These are phyloP conservation scores for Lanmaoa pseudosensibilis DNA, from an alignment of 768 basidiomycete genomes.

Conservation along the genomic window DNA sequence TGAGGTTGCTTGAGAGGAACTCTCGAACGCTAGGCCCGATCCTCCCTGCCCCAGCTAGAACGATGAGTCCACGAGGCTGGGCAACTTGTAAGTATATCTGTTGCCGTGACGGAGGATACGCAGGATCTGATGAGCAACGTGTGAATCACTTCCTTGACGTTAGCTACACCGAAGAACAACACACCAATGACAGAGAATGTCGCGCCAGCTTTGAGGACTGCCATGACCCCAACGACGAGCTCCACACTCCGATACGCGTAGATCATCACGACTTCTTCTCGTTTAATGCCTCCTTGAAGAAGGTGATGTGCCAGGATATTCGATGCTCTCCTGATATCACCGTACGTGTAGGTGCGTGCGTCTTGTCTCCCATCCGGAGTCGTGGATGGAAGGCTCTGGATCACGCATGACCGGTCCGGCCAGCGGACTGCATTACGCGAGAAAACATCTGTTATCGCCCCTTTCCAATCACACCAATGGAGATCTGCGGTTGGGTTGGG, in stretches of 20 bases:
- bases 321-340: conserved; percentile 76
- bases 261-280: conserved; percentile 97
- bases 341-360: conserved; percentile 69
- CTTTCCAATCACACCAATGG: conserved; percentile 97
- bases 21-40: conserved; percentile 81
- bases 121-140: conserved; percentile 65
- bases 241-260: conserved; percentile 97
- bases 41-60: conserved; percentile 86
- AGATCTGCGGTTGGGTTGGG: conserved; percentile 87
- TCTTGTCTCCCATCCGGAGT: conserved; percentile 46
- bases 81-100: conserved; percentile 92
- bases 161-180: conserved; percentile 25
- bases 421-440: conserved; percentile 76
- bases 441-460: conserved; percentile 95
- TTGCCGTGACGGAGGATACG: conserved; percentile 92
- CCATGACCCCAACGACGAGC: conserved; percentile 96
- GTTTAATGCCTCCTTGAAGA: conserved; percentile 77
- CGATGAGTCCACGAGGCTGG: conserved; percentile 84
- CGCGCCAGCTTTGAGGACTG: conserved; percentile 91
- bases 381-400: conserved; percentile 64
- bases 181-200: conserved; percentile 96
- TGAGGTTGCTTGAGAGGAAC: conserved; percentile 73
- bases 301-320: conserved; percentile 92
- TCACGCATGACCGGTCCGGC: conserved; percentile 85
- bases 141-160: conserved; percentile 1